These are phyloP conservation scores for Diaporthe aspalathi DNA, from an alignment of 2,329 filamentous ascomycete species.

Conservation along the genomic window DNA sequence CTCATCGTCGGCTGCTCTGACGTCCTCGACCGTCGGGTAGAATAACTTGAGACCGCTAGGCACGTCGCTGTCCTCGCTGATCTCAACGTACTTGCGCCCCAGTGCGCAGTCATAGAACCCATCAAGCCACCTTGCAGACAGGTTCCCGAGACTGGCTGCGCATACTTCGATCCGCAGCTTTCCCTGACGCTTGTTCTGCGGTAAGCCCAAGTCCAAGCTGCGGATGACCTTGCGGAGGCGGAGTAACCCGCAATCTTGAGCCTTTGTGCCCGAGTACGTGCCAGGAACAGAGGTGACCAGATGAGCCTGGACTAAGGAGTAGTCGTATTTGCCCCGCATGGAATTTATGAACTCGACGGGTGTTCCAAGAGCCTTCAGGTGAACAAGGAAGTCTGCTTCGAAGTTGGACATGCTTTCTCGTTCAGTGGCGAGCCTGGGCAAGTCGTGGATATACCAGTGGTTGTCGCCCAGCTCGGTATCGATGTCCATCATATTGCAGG, in stretches of 20 bases:
- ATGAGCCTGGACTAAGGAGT: conserved; percentile 42
- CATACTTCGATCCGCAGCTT: conserved; percentile 43
- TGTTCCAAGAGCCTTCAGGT: conserved; percentile 41
- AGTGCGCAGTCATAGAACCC: conserved; percentile 43
- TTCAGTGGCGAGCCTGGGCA: conserved; percentile 37
- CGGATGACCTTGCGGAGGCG: conserved; percentile 41
- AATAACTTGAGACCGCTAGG: conserved; percentile 41
- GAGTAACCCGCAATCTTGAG: conserved; percentile 43
- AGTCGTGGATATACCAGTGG: conserved; percentile 46
- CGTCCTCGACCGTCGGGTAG: conserved; percentile 42
- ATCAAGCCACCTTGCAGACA: conserved; percentile 43
- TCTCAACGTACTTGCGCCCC: conserved; percentile 36
- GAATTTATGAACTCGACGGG: conserved; percentile 42
- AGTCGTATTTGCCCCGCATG: conserved; percentile 43
- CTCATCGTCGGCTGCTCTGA: conserved; percentile 36
- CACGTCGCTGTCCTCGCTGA: conserved; percentile 33
- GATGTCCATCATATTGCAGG: conserved; percentile 45
- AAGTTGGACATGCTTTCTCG: conserved; percentile 34
- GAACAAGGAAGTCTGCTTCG: conserved; percentile 41
- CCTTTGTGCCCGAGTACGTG: conserved; percentile 39
- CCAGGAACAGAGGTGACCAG: conserved; percentile 44
- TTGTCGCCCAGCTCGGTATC: conserved; percentile 45
- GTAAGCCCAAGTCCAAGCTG: conserved; percentile 37
- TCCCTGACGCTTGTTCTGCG: conserved; percentile 31
- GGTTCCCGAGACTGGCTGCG: conserved; percentile 42